Conservation (phyloP, 805 yeast species). For the Phaffomyces antillensis region DNA sequence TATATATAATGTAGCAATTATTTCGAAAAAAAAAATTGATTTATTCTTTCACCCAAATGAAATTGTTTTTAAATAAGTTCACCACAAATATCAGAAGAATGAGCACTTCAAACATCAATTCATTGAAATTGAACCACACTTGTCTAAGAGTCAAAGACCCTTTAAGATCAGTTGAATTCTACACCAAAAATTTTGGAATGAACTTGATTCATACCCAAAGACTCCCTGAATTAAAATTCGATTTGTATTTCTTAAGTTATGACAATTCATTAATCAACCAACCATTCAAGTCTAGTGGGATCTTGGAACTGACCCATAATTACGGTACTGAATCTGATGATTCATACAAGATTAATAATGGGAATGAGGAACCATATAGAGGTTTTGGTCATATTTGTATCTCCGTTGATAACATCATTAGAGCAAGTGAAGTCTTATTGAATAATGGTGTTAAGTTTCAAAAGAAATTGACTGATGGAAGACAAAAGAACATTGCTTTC, state of each 20-base stretch:
- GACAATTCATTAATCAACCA: conserved; percentile 4
- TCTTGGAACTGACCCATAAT: conserved; percentile 78
- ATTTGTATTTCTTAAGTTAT: conserved; percentile 61
- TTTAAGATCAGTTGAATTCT: conserved; percentile 61
- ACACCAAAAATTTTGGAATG: conserved; percentile 70
- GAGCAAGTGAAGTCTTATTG: conserved; percentile 51
- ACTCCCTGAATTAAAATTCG: conserved; percentile 49
- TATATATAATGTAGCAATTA: too few species aligned
- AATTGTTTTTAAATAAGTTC: neutral
- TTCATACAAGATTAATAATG: conserved; percentile 58
- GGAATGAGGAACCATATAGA: conserved; percentile 76
- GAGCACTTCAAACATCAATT: neutral
- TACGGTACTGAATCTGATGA: conserved; percentile 62
- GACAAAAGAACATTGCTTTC: conserved; percentile 90
- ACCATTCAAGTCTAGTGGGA: conserved; percentile 40
- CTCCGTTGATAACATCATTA: conserved; percentile 72
- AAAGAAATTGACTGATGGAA: conserved; percentile 81
- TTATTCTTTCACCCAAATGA: too few species aligned
- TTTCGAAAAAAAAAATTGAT: neutral
- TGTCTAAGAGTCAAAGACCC: conserved; percentile 83
- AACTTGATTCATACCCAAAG: conserved; percentile 45
- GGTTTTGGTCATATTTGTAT: conserved; percentile 95
- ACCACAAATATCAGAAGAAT: neutral
- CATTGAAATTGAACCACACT: conserved; percentile 51
- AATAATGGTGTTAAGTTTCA: conserved; percentile 64